These are phyloP conservation scores for Vachellia collinsii DNA, from an alignment of 306 rosid species.

Conservation along the genomic window DNA sequence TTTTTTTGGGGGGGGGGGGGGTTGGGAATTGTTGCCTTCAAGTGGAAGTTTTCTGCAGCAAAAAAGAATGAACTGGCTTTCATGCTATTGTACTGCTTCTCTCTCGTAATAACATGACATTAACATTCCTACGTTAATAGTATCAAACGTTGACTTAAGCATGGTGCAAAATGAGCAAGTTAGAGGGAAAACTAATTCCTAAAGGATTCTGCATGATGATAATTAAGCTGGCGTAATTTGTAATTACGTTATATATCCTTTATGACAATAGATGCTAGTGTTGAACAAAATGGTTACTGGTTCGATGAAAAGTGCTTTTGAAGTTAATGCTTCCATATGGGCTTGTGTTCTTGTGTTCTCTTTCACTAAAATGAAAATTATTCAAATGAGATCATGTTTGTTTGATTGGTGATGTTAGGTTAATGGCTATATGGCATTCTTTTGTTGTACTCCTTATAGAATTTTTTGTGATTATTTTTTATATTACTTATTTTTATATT, in stretches of 20 bases:
- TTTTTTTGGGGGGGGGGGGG: too few relatives aligned
- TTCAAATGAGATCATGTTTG: background rate
- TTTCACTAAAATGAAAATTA: background rate
- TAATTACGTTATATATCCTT: conserved; percentile 1
- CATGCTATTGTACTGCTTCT: background rate
- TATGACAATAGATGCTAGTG: background rate
- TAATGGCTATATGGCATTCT: conserved; percentile 13
- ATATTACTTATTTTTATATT: background rate
- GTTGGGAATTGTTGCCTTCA: too few relatives aligned
- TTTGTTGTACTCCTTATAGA: background rate
- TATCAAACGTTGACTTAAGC: background rate
- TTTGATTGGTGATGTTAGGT: conserved; percentile 23
- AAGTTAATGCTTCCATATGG: background rate
- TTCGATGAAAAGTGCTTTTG: background rate
- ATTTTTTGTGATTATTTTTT: background rate
- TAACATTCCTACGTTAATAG: background rate
- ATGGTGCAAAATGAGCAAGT: background rate
- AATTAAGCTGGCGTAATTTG: conserved; percentile 13
- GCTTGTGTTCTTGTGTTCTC: conserved; percentile 6
- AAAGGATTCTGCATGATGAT: conserved; percentile 10
- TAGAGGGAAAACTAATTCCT: conserved; percentile 13
- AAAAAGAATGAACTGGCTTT: background rate
- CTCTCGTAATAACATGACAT: background rate
- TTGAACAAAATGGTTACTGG: background rate
- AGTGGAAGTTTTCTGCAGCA: background rate